These are phyloP conservation scores for Penicillium sp. DNA, from an alignment of 2,329 filamentous ascomycete genomes.

Conservation along the genomic window DNA sequence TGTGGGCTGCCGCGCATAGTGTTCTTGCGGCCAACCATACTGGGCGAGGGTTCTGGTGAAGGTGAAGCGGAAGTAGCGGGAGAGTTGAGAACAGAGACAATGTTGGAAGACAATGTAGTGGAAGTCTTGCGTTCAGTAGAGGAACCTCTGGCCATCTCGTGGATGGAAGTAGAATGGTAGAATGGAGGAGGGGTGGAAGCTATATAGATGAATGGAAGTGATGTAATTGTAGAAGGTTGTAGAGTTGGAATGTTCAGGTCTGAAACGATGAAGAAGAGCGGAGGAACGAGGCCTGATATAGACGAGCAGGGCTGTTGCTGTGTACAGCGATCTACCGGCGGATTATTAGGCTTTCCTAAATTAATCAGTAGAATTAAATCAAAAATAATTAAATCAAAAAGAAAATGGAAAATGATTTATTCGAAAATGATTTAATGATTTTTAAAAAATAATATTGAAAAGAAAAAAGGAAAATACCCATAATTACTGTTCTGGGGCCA, in stretches of 20 bases:
- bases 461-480: slow-evolving; percentile 5
- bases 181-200: background rate
- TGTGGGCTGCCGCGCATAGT: slow-evolving; percentile 32
- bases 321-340: slow-evolving; percentile 16
- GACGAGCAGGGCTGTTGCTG: slow-evolving; percentile 17
- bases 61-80: slow-evolving; percentile 20
- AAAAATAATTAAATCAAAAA: background rate
- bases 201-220: slow-evolving; percentile 15
- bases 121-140: slow-evolving; percentile 23
- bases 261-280: slow-evolving; percentile 15
- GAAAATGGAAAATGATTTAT: background rate
- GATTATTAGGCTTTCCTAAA: slow-evolving; percentile 24
- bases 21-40: slow-evolving; percentile 23
- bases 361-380: slow-evolving; percentile 9
- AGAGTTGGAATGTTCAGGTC: slow-evolving; percentile 9
- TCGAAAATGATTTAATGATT: background rate
- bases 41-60: slow-evolving; percentile 19
- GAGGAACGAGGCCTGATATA: slow-evolving; percentile 29
- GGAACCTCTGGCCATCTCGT: slow-evolving; percentile 25
- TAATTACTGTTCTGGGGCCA: slow-evolving; percentile 7
- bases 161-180: background rate
- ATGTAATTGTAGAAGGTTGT: slow-evolving; percentile 9
- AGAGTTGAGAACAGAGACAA: slow-evolving; percentile 22
- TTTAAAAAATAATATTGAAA: slow-evolving; percentile 1
- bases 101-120: slow-evolving; percentile 14